Percentiles rank a stretch among this genome's conserved stretches.
phyloP scores from a whole-genome alignment of 2,329 filamentous ascomycete genomes.

The Colletotrichum theobromicola region DNA sequence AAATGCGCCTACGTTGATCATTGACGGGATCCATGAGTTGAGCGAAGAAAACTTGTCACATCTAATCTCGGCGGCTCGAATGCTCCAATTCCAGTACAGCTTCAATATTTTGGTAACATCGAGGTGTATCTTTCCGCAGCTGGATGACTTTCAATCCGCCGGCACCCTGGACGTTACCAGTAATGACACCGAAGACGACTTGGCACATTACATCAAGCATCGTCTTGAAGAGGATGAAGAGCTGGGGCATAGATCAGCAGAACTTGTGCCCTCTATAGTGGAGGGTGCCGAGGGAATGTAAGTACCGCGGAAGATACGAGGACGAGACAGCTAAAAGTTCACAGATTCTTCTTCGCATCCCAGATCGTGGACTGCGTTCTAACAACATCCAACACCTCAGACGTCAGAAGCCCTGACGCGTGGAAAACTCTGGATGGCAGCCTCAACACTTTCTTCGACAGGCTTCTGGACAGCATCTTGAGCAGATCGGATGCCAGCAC shows the following conservation, averaged over 20 bases:
- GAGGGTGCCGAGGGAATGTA: neutral
- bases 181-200: neutral
- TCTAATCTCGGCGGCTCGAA: neutral
- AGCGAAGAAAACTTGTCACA: neutral
- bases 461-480: neutral
- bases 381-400: neutral
- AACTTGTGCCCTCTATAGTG: neutral
- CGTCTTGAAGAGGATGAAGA: neutral
- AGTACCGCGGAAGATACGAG: fast-evolving
- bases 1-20: neutral
- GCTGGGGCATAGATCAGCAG: neutral
- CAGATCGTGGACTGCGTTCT: neutral
- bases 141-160: neutral
- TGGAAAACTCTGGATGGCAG: neutral
- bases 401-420: neutral
- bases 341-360: neutral
- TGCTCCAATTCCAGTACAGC: neutral
- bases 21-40: neutral
- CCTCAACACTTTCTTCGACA: neutral
- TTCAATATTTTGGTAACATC: neutral
- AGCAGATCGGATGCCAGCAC: neutral
- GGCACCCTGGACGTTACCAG: neutral
- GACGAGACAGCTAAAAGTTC: neutral
- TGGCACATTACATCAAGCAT: neutral
- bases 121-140: neutral